Base-by-base conservation (phyloP, 2,329 filamentous ascomycete genomes). In the Aspergillus sojae region DNA sequence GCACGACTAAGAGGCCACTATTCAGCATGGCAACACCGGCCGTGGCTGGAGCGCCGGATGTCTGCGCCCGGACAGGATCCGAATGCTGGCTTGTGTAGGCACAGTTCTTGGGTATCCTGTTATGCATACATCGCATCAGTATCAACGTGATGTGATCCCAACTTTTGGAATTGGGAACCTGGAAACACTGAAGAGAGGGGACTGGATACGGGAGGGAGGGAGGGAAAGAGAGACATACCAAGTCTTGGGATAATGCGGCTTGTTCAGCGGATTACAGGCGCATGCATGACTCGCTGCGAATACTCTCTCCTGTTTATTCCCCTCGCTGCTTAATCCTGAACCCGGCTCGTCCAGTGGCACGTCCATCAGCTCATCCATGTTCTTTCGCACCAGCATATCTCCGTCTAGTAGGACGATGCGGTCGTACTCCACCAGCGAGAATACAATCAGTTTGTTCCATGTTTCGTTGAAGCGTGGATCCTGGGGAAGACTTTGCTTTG, bases 341-440 rank as follows among this genome's bases (percentile, higher is more conserved):
- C 16, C 19, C 11, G 45, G 45, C 23, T 80, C 73, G 77, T 94
- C 91, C 53, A 96, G 85, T 65, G 86, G 81, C 57, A 96, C 71
- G n/a, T 92, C 88, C 92, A 96, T 96, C 69, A 96, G 82, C 80
- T 96, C 93, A 76, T 96, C 93, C 91, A 97, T 96, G 78, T 96
- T 96, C 71, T 84, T 84, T 68, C 89, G 79, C 9, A 92, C 88
- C 57, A 96, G 80, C 93, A 96, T 96, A 80, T 97, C 93, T 72
- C 89, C 91, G 79, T 97, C 93, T 60, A 97, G 84, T 79, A 93
- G 91, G 41, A 96, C 91, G 39, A 96, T 87, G 46, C 93, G 86
- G 30, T 89, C 84, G 79, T 94, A 96, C 75, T 94, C 88, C 21
- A 84, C 84, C 36, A 96, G 83, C 26, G 86, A 88, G 76, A 96